These are phyloP conservation scores for Clavariopsis aquatica DNA, from an alignment of 495 filamentous ascomycete species.

Conservation along the genomic window DNA sequence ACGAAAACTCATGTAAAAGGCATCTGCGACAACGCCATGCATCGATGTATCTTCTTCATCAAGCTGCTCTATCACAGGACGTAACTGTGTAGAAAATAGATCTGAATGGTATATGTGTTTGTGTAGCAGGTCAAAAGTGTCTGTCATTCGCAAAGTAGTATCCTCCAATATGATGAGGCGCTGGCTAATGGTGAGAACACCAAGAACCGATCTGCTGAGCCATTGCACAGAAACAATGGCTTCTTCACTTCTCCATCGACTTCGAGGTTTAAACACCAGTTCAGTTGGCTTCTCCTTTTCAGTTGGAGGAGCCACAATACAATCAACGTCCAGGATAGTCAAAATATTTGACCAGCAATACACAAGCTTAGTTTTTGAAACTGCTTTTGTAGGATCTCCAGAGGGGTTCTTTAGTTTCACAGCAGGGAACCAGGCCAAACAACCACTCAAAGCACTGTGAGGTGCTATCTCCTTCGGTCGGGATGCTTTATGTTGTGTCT, in stretches of 20 bases:
- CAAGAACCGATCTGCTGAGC: slow-evolving; percentile 91
- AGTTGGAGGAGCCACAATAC: slow-evolving; percentile 55
- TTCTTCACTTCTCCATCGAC: slow-evolving; percentile 90
- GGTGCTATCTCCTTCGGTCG: slow-evolving; percentile 86
- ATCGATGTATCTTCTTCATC: slow-evolving; percentile 85
- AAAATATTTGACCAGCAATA: slow-evolving; percentile 98
- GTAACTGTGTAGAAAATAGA: slow-evolving; percentile 80
- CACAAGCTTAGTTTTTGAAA: slow-evolving; percentile 81
- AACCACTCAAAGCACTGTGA: slow-evolving; percentile 88
- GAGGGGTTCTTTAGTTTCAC: slow-evolving; percentile 83
- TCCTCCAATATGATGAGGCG: slow-evolving; percentile 91
- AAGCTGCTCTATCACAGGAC: slow-evolving; percentile 79
- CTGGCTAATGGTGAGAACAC: slow-evolving; percentile 89
- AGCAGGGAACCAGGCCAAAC: slow-evolving; percentile 94
- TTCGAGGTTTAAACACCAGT: slow-evolving; percentile 78
- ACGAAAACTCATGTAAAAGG: slow-evolving; percentile 96
- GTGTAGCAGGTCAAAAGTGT: slow-evolving; percentile 87
- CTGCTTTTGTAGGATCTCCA: slow-evolving; percentile 49
- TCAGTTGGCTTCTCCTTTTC: slow-evolving; percentile 69
- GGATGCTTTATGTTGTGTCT: slow-evolving; percentile 91
- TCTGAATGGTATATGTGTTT: slow-evolving; percentile 92
- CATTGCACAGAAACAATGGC: slow-evolving; percentile 96
- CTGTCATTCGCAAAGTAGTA: slow-evolving; percentile 76
- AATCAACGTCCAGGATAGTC: slow-evolving; percentile 84
- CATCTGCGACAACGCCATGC: slow-evolving; percentile 95